Conservation (phyloP, 345 rosid genomes). For the Rhodamnia argentea region DNA sequence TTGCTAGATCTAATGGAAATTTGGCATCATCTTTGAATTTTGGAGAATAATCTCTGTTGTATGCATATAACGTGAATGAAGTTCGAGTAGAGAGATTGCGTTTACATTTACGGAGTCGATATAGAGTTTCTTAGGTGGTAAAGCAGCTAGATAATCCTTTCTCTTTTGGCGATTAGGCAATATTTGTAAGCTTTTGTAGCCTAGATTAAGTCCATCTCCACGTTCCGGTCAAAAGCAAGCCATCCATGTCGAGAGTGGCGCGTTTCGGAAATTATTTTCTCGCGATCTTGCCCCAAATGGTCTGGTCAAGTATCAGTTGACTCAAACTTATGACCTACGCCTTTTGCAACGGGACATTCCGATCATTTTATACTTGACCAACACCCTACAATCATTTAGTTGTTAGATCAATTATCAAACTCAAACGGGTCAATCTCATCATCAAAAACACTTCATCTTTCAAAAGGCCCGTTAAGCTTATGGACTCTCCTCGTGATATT, state of each 20-base stretch:
- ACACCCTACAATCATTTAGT: not conserved
- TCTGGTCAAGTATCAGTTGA: not conserved
- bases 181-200: not conserved
- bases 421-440: not conserved
- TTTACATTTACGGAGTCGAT: not conserved
- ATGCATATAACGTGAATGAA: not conserved
- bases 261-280: not conserved
- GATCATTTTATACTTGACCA: not conserved
- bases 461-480: not conserved
- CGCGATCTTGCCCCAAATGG: not conserved
- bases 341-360: not conserved
- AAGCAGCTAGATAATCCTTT: not conserved
- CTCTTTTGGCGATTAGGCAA: not conserved
- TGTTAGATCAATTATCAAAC: not conserved
- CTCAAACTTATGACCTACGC: not conserved
- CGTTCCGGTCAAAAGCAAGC: not conserved
- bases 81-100: not conserved
- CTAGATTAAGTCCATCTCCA: not conserved
- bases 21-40: not conserved
- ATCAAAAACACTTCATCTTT: not conserved
- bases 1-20: not conserved
- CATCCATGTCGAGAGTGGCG: not conserved
- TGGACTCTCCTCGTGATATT: not conserved
- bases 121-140: accelerated
- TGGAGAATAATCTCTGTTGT: not conserved